A percentile compares a stretch with the other conserved stretches of the same genome.
phyloP scores from a whole-genome alignment of 2,329 filamentous ascomycete genomes.

The Trichoderma sp. region DNA sequence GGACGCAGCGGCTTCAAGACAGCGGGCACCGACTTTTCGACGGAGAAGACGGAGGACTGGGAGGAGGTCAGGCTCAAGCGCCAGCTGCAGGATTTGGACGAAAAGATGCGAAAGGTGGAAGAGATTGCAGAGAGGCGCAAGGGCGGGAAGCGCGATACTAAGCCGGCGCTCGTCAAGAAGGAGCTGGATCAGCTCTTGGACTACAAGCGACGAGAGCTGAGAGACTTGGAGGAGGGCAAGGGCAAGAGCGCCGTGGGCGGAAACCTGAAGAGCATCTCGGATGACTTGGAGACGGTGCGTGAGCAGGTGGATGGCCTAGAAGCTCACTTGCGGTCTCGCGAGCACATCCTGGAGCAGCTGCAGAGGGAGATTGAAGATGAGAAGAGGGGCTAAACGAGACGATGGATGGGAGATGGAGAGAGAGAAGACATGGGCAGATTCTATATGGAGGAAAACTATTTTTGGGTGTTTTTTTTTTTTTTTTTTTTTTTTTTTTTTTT shows the following conservation, averaged over 20 bases:
- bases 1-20: slow-evolving; percentile 81
- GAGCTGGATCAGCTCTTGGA: slow-evolving; percentile 93
- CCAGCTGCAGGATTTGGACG: slow-evolving; percentile 84
- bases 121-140: slow-evolving; percentile 65
- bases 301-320: slow-evolving; percentile 94
- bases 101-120: slow-evolving; percentile 83
- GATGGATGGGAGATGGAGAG: slow-evolving; percentile 28
- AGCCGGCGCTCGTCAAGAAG: slow-evolving; percentile 88
- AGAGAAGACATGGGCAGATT: neutral
- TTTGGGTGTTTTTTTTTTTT: neutral
- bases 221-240: slow-evolving; percentile 72
- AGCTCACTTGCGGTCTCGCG: slow-evolving; percentile 73
- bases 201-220: slow-evolving; percentile 82
- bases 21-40: slow-evolving; percentile 85
- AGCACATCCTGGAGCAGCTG: slow-evolving; percentile 74
- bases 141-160: slow-evolving; percentile 69
- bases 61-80: slow-evolving; percentile 95
- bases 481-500: neutral
- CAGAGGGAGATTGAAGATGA: slow-evolving; percentile 84
- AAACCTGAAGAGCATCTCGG: slow-evolving; percentile 73
- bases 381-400: slow-evolving; percentile 55
- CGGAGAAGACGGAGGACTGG: slow-evolving; percentile 89
- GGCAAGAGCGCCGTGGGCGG: slow-evolving; percentile 70
- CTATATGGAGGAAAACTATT: neutral
- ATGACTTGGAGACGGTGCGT: slow-evolving; percentile 86